These are phyloP conservation scores for Suhomyces sp. DNA, from an alignment of 805 yeast genomes.

Conservation along the genomic window DNA sequence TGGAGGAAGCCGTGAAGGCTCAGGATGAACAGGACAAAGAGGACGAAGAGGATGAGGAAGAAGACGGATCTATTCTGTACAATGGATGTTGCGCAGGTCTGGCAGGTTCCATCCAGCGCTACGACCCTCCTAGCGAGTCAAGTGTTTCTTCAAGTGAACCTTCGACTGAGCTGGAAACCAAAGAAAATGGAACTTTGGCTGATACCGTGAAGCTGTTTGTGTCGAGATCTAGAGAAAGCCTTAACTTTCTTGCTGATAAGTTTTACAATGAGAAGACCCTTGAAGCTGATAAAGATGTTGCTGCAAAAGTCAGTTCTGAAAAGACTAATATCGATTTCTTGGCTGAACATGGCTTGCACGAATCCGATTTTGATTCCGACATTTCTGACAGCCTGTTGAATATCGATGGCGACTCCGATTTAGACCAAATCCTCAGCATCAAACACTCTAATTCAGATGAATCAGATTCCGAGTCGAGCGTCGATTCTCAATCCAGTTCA, in stretches of 20 bases:
- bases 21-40: background rate
- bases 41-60: background rate
- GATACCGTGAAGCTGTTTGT: background rate
- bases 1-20: background rate
- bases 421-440: background rate
- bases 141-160: background rate
- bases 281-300: background rate
- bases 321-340: background rate
- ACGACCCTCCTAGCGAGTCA: slow-evolving; percentile 4
- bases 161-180: background rate
- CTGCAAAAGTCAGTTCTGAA: background rate
- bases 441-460: background rate
- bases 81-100: slow-evolving; percentile 4
- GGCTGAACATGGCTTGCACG: slow-evolving; percentile 1
- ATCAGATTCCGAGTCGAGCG: background rate
- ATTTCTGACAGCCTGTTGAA: background rate
- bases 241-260: slow-evolving; percentile 7
- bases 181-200: background rate
- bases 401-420: background rate
- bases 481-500: background rate
- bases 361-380: slow-evolving; percentile 6
- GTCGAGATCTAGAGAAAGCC: slow-evolving; percentile 7
- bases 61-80: background rate
- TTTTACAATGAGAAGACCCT: background rate
- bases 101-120: slow-evolving; percentile 4